Conservation (phyloP, 2,329 filamentous ascomycete species). For the Xylaria sp. region DNA sequence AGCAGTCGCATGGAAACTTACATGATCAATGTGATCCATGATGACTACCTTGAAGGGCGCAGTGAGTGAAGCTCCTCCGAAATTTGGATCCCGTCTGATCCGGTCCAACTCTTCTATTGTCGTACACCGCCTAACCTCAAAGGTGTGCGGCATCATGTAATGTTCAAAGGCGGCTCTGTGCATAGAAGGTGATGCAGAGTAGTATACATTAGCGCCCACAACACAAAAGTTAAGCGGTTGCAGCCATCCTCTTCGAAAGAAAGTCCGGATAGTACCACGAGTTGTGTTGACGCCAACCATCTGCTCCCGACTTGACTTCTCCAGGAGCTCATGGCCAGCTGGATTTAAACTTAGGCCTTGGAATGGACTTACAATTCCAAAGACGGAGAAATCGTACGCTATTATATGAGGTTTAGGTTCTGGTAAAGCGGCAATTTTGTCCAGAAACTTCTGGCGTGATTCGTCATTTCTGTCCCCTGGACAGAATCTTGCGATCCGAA, state of each 20-base stretch:
- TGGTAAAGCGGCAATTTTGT: conserved; percentile 58
- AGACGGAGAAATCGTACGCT: conserved; percentile 59
- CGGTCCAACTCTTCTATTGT: conserved; percentile 70
- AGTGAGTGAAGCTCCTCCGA: conserved; percentile 75
- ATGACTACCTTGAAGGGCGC: conserved; percentile 78
- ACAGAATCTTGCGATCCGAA: conserved; percentile 69
- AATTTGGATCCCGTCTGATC: conserved; percentile 68
- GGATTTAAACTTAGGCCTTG: conserved; percentile 65
- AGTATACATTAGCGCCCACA: conserved; percentile 74
- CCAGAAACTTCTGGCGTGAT: conserved; percentile 61
- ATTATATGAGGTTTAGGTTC: conserved; percentile 63
- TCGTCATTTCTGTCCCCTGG: conserved; percentile 66
- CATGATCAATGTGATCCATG: conserved; percentile 70
- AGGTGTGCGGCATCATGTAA: conserved; percentile 75
- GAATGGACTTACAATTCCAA: conserved; percentile 55
- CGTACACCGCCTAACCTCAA: conserved; percentile 68
- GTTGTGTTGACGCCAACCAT: conserved; percentile 64
- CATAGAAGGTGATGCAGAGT: conserved; percentile 79
- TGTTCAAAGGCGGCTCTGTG: conserved; percentile 74
- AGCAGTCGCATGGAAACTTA: conserved; percentile 74
- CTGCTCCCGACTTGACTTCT: conserved; percentile 55
- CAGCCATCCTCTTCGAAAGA: conserved; percentile 70
- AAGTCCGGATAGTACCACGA: conserved; percentile 65
- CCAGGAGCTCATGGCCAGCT: conserved; percentile 58
- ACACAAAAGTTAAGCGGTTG: conserved; percentile 76